These are phyloP conservation scores for Pulveroboletus ravenelii DNA, from an alignment of 768 basidiomycete species.

Conservation along the genomic window DNA sequence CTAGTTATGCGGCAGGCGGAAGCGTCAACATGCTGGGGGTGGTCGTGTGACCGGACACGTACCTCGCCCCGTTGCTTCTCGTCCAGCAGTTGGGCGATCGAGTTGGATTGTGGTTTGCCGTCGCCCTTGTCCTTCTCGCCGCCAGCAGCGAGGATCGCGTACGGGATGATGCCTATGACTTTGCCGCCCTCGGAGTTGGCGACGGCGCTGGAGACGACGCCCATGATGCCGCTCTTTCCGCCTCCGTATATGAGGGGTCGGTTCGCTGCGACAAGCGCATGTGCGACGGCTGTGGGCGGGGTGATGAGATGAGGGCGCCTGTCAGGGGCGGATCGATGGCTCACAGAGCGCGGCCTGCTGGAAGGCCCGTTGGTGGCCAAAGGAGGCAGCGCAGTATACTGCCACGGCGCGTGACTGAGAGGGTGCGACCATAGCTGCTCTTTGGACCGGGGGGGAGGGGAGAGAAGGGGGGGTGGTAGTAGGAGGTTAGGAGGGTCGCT, in stretches of 20 bases:
- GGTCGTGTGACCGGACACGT: constrained; percentile 11
- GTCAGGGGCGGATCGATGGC: constrained; percentile 29
- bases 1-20: constrained; percentile 7
- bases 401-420: constrained; percentile 47
- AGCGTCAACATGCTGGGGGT: constrained; percentile 10
- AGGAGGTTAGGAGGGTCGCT: constrained; percentile 2
- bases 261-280: constrained; percentile 56
- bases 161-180: constrained; percentile 75
- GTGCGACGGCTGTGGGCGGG: constrained; percentile 61
- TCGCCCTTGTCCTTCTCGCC: constrained; percentile 54
- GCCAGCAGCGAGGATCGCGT: constrained; percentile 64
- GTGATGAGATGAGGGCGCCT: neutral
- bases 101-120: constrained; percentile 16
- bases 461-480: no score
- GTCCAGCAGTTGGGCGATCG: constrained; percentile 23
- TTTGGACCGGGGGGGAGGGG: neutral
- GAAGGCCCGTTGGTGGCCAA: constrained; percentile 59
- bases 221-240: constrained; percentile 83
- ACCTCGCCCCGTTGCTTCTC: constrained; percentile 35
- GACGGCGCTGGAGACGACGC: constrained; percentile 63
- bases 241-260: constrained; percentile 84
- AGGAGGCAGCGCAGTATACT: constrained; percentile 80
- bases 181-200: constrained; percentile 57
- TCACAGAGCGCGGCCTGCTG: constrained; percentile 64
- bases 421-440: constrained; percentile 29